Conservation (phyloP, 495 filamentous ascomycete species). For the Aspergillus asperescens region DNA sequence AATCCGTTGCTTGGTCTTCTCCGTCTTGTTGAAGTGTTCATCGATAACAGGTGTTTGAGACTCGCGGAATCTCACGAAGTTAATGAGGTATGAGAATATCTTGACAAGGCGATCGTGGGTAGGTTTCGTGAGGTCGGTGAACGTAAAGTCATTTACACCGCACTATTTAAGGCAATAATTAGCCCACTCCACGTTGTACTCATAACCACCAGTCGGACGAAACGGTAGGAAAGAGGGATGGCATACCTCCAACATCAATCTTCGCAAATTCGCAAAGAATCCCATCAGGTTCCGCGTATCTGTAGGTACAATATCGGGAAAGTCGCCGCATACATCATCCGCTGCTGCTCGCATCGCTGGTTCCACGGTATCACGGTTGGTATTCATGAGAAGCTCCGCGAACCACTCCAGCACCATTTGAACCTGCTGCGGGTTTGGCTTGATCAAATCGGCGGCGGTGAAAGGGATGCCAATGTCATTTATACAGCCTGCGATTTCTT, state of each 20-base stretch:
- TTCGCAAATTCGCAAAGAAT: conserved; percentile 75
- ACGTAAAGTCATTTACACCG: conserved; percentile 87
- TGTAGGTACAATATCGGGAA: conserved; percentile 72
- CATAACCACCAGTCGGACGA: too few species aligned
- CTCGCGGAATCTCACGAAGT: conserved; percentile 95
- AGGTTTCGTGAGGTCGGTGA: conserved; percentile 82
- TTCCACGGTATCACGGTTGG: conserved; percentile 82
- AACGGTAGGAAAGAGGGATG: too few species aligned
- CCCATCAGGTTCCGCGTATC: conserved; percentile 91
- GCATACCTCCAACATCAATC: conserved; percentile 65
- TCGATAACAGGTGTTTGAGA: conserved; percentile 80
- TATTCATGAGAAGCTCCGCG: conserved; percentile 86
- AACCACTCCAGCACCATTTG: conserved; percentile 98
- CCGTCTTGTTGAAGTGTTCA: conserved; percentile 84
- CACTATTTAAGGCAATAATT: conserved; percentile 46
- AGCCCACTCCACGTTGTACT: neutral
- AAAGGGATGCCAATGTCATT: conserved; percentile 91
- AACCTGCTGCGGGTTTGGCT: conserved; percentile 87
- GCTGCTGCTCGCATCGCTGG: conserved; percentile 88
- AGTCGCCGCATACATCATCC: conserved; percentile 76
- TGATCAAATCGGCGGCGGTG: conserved; percentile 80
- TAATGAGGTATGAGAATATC: conserved; percentile 94
- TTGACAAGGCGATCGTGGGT: conserved; percentile 81
- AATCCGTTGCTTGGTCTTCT: conserved; percentile 77
- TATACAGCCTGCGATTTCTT: conserved; percentile 93